Conservation (phyloP, 2,329 filamentous ascomycete species). For the Sporothrix variecibatus region DNA sequence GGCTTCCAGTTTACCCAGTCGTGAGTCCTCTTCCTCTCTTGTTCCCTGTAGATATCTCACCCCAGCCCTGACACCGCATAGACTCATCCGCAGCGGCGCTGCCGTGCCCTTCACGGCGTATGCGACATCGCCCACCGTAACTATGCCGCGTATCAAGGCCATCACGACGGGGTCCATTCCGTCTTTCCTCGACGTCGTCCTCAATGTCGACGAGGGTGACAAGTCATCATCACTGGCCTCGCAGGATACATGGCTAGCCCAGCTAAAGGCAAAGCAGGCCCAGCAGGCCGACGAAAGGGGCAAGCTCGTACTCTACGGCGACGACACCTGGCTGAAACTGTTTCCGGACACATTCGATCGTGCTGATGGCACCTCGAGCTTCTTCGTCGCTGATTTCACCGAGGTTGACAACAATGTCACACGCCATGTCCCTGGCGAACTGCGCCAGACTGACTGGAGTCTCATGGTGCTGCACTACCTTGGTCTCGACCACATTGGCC, state of each 20-base stretch:
- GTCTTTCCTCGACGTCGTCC: conserved; percentile 93
- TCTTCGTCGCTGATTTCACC: conserved; percentile 97
- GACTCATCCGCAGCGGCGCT: conserved; percentile 77
- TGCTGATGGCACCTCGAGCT: conserved; percentile 91
- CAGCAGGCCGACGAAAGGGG: conserved; percentile 46
- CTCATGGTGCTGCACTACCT: conserved; percentile 94
- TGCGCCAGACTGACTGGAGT: conserved; percentile 80
- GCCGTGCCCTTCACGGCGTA: conserved; percentile 94
- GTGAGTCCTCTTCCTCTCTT: conserved; percentile 49
- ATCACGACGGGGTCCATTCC: conserved; percentile 98
- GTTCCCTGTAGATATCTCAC: not conserved
- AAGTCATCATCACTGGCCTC: conserved; percentile 81
- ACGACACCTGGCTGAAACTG: conserved; percentile 97
- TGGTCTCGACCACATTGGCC: conserved; percentile 94
- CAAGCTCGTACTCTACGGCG: conserved; percentile 90
- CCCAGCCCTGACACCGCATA: conserved; percentile 41
- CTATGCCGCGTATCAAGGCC: conserved; percentile 96
- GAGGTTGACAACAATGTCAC: conserved; percentile 99
- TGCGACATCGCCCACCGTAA: conserved; percentile 95
- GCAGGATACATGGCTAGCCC: conserved; percentile 95
- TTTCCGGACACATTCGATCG: conserved; percentile 88
- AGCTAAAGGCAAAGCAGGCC: conserved; percentile 69
- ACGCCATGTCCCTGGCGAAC: conserved; percentile 76
- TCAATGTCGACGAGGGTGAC: conserved; percentile 95
- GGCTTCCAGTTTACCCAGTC: conserved; percentile 87